These are phyloP conservation scores for Chlamydomonas incerta DNA, from an alignment of 139 green algal species.

Conservation along the genomic window DNA sequence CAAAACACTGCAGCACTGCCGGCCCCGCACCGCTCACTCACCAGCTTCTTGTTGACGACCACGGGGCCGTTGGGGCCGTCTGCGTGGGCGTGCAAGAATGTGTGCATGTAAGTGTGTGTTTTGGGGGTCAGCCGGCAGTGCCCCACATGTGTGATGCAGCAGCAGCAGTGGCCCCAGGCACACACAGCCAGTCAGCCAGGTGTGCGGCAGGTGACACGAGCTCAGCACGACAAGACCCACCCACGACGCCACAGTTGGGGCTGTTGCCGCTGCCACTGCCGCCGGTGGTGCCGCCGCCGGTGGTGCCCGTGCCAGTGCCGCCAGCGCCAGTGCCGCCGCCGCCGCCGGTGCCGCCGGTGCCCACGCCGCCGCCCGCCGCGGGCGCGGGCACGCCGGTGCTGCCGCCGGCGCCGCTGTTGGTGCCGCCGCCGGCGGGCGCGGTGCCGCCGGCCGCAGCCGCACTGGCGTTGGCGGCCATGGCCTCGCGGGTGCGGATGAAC, in stretches of 20 bases:
- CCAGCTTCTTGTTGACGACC: constrained; percentile 29
- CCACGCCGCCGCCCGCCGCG: neutral
- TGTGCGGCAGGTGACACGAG: too few species aligned
- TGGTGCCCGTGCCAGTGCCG: neutral
- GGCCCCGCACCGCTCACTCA: neutral
- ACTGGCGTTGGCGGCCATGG: neutral
- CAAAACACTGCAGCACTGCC: too few species aligned
- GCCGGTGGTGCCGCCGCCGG: neutral
- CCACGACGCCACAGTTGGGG: constrained; percentile 12
- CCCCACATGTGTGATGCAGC: neutral
- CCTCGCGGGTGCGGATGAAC: neutral
- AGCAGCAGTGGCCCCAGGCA: neutral
- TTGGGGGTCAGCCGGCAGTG: neutral
- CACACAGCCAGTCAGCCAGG: too few species aligned
- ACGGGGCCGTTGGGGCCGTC: constrained; percentile 1
- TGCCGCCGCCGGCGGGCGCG: neutral
- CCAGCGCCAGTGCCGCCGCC: neutral
- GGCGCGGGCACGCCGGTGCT: neutral
- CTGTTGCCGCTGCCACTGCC: neutral
- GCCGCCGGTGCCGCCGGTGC: neutral
- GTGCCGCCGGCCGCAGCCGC: too few species aligned
- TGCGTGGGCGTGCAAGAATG: neutral
- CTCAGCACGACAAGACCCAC: neutral
- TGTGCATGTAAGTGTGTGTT: too few species aligned
- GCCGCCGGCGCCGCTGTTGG: neutral